A percentile compares a stretch with the other conserved stretches of the same genome.
phyloP scores from a whole-genome alignment of 1,139 yeast species.

The Starmera stellimalicola region DNA sequence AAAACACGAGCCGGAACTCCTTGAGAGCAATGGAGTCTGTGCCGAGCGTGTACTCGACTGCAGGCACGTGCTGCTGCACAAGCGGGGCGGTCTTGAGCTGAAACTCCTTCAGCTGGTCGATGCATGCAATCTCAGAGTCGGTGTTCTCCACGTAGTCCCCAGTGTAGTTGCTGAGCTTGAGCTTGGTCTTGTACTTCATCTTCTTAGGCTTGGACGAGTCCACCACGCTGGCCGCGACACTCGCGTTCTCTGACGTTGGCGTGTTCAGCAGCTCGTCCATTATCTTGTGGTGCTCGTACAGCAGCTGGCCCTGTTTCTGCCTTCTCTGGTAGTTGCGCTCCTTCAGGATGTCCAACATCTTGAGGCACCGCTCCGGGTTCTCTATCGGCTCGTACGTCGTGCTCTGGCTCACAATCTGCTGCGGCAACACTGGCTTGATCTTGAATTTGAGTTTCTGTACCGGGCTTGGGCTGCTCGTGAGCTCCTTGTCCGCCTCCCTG shows the following conservation, averaged over 20 bases:
- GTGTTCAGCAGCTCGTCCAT: slow-evolving; percentile 5
- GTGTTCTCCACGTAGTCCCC: slow-evolving; percentile 16
- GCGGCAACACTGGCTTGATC: background rate
- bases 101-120: background rate
- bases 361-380: slow-evolving; percentile 13
- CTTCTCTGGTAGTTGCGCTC: slow-evolving; percentile 8
- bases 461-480: background rate
- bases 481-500: background rate
- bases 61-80: too few relatives aligned
- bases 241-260: background rate
- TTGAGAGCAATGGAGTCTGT: too few relatives aligned
- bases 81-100: background rate
- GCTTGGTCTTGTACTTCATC: slow-evolving; percentile 4
- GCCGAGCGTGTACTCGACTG: too few relatives aligned
- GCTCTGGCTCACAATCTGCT: background rate
- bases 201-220: slow-evolving; percentile 3
- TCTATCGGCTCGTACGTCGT: slow-evolving; percentile 8
- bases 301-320: slow-evolving; percentile 9
- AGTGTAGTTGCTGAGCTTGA: slow-evolving; percentile 17
- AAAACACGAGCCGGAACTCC: too few relatives aligned
- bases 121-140: background rate
- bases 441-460: background rate
- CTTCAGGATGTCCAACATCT: slow-evolving; percentile 8
- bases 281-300: slow-evolving; percentile 10
- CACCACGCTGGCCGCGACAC: slow-evolving; percentile 5